Base-by-base conservation (phyloP, 768 basidiomycete species). In the Mycena epipterygia region DNA sequence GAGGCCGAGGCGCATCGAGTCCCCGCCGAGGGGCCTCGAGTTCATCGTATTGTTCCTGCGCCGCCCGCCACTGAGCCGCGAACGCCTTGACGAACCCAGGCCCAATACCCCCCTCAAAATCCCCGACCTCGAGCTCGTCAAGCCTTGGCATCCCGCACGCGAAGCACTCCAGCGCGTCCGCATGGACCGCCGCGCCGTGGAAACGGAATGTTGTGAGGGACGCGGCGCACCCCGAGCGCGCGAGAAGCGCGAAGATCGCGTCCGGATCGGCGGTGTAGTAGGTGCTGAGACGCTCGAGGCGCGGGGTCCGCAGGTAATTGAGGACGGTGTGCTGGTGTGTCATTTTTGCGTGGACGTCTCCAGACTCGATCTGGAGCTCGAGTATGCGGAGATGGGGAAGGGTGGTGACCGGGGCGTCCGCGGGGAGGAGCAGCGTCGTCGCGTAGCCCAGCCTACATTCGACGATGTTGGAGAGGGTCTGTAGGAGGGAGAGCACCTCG, bases 151-250 rank as follows among this genome's bases (percentile, higher is more conserved):
- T 21, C 30, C n/a, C 17, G 23, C 32, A n/a, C 30, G 48, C 16
- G 48, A 64, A 23, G 0, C 8, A 21, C 9, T 64, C 56, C 19
- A 64, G 13, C 46, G 30, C 25, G 6, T 39, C 46, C 17, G n/a
- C 46, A 7, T 19, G 17, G 19, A 52, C 27, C 9, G n/a, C 16
- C 9, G 6, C 17, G 8, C 19, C 32, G 32, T 64, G 5, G 23
- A 64, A 59, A 30, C 9, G 44, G 33, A 69, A 37, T 3, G 30
- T n/a, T 12, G 2, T 23, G 30, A 69, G 48, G 4, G 46, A 64
- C 4, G 13, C 32, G 16, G 60, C 60, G 46, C 68, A 69, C 35
- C 23, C 16, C 1, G 68, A 69, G 35, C 68, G 68, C 16, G 46
- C 29, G 48, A 69, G 11, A 33, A 69, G 68, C 8, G 25, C 61